These are phyloP conservation scores for Salix viminalis DNA, from an alignment of 345 rosid species.

Conservation along the genomic window DNA sequence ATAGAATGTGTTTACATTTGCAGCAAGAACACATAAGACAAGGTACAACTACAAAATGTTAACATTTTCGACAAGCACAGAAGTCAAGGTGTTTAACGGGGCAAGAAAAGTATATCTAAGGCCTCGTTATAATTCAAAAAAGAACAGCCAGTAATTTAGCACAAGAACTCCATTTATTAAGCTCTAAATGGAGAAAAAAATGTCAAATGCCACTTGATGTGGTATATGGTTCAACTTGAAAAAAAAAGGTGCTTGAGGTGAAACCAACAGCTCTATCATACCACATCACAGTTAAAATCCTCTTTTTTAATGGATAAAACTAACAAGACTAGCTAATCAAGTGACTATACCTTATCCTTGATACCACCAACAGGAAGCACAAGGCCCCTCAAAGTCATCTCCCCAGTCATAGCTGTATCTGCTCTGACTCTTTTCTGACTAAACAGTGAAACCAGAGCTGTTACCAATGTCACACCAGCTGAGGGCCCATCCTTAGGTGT, in stretches of 20 bases:
- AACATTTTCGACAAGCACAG: background rate
- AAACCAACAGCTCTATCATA: background rate
- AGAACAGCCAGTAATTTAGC: background rate
- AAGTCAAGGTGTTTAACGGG: background rate
- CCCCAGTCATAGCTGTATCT: constrained; percentile 99
- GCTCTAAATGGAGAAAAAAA: background rate
- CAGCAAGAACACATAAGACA: background rate
- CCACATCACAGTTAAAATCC: background rate
- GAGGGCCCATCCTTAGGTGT: constrained; percentile 99
- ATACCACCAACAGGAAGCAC: constrained; percentile 96
- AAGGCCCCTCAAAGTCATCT: constrained; percentile 96
- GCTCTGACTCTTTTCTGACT: constrained; percentile 83
- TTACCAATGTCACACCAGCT: constrained; percentile 95
- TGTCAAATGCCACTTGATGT: background rate
- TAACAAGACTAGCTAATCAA: constrained; percentile 3
- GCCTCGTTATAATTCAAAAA: background rate
- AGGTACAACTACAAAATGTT: background rate
- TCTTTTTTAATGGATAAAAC: background rate
- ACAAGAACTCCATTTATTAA: background rate
- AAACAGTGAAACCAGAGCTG: constrained; percentile 86
- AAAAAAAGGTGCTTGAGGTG: background rate
- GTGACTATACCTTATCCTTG: constrained; percentile 72
- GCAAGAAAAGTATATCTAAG: background rate
- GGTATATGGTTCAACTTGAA: constrained; percentile 1
- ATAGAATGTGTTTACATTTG: background rate